Base-by-base conservation (phyloP, 495 filamentous ascomycete species). In the Penicillium samsonianum region DNA sequence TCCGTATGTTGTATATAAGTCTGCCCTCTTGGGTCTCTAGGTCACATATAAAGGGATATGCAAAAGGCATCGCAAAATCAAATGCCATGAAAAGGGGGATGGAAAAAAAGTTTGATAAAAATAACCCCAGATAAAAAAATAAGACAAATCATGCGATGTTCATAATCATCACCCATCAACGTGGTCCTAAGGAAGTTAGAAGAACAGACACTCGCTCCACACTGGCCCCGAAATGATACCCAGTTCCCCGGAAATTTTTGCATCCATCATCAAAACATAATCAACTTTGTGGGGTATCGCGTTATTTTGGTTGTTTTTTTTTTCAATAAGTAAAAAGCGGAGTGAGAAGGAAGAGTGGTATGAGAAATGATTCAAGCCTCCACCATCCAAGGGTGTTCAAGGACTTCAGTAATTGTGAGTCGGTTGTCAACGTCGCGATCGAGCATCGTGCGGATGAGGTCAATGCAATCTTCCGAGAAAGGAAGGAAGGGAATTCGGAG, bases 381-480 rank as follows among this genome's bases (percentile, higher is more conserved):
- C 4, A 55, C 49, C 76, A 80, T 75, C 94, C 94, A 98, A 16
- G 86, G 82, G 75, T 97, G 93, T 16, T 89, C 87, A 55, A 95
- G 71, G 12, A 98, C 91, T 65, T 90, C 83, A 30, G 87, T 85
- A 57, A 98, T 96, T 11, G 85, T 87, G 55, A 90, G 82, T 23
- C 94, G 81, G 63, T 86, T 79, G 53, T 90, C 84, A 25, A 98
- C 89, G 67, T 98, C 87, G 16, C 94, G 85, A 67, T 97, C 83
- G 11, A 98, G 85, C 94, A 98, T 98, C 61, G 82, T 76, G 38
- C 90, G 82, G 49, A 98, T 90, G 41, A 98, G 76, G 63, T 96
- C 86, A 59, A 98, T 92, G 65, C 90, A 94, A 45, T 88, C 85
- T 60, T 96, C 91, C 68, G 91, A 96, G 74, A 96, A 88, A 3